Percentiles rank a stretch among this genome's conserved stretches.
These are phyloP conservation scores for Hypoxylon sp. DNA, from an alignment of 2,329 filamentous ascomycete species.

Conservation along the genomic window DNA sequence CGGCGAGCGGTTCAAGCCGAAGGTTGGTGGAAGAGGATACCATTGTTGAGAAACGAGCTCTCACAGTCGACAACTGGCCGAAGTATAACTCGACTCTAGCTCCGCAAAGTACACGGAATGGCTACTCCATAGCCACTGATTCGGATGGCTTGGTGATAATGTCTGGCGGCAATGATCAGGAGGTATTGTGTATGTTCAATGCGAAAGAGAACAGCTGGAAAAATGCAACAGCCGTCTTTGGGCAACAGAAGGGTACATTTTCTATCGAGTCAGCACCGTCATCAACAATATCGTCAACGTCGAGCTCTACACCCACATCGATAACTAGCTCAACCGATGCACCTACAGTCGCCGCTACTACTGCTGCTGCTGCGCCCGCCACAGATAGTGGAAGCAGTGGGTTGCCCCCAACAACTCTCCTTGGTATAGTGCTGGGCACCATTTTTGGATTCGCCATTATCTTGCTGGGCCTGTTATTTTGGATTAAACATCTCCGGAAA, in stretches of 20 bases:
- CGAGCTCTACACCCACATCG: constrained; percentile 53
- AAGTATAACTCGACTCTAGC: constrained; percentile 82
- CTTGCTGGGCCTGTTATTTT: constrained; percentile 79
- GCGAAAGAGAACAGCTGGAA: constrained; percentile 82
- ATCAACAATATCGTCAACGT: constrained; percentile 53
- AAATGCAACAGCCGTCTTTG: constrained; percentile 77
- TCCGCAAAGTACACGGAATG: constrained; percentile 74
- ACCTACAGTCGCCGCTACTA: constrained; percentile 53
- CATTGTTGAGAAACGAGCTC: constrained; percentile 56
- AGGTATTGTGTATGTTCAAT: constrained; percentile 83
- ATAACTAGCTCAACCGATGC: constrained; percentile 34
- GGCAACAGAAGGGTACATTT: constrained; percentile 58
- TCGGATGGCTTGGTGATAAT: constrained; percentile 79
- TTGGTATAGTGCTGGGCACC: constrained; percentile 87
- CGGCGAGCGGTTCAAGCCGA: constrained; percentile 42
- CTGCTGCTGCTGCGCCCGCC: constrained; percentile 45
- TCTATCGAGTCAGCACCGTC: constrained; percentile 54
- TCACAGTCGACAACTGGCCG: constrained; percentile 79
- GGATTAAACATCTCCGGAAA: constrained; percentile 74
- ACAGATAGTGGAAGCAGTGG: constrained; percentile 38
- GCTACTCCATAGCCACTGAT: constrained; percentile 80
- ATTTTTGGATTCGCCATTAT: constrained; percentile 81
- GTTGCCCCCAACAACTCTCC: constrained; percentile 70
- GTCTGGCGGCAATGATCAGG: constrained; percentile 78
- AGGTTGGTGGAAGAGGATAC: constrained; percentile 50